Conservation (phyloP, 129 eudicot genomes). For the Chrysanthemum lavandulifolium region DNA sequence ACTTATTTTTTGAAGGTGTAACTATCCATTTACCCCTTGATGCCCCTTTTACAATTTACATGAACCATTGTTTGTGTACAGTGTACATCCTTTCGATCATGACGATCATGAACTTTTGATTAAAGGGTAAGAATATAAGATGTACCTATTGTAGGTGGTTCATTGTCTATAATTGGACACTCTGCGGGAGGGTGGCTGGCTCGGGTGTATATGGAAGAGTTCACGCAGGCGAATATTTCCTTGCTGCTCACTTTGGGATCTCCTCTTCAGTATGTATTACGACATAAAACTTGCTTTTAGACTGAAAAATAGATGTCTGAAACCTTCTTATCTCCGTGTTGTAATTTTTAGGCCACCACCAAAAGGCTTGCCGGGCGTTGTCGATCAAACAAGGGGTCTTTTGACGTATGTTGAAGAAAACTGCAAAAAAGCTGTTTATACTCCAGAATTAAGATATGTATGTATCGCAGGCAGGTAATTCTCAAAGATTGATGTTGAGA, state of each 20-base stretch:
- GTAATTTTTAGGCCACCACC: conserved; percentile 71
- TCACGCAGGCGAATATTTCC: conserved; percentile 52
- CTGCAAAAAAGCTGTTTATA: conserved; percentile 80
- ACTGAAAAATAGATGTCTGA: neutral
- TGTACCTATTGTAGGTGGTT: conserved; percentile 45
- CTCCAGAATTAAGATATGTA: conserved; percentile 78
- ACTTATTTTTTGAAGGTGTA: neutral
- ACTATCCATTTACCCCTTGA: neutral
- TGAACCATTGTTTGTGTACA: no score
- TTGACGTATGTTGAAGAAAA: conserved; percentile 76
- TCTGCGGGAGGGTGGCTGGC: conserved; percentile 99
- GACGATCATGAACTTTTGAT: neutral
- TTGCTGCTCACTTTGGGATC: conserved; percentile 85
- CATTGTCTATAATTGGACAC: conserved; percentile 76
- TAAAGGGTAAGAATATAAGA: neutral
- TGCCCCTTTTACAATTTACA: neutral
- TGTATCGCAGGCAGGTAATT: conserved; percentile 91
- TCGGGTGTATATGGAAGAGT: conserved; percentile 82
- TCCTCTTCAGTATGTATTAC: conserved; percentile 71
- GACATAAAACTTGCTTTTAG: neutral
- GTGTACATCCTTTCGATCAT: no score
- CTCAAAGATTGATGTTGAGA: neutral
- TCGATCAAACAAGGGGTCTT: conserved; percentile 96
- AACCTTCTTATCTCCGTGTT: neutral
- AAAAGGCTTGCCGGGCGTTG: conserved; percentile 83